Evolutionary conservation across 495 filamentous ascomycete species (phyloP), one percentile per base, ranked within the genome.

Genomic region (Rostrohypoxylon terebratum): DNA sequence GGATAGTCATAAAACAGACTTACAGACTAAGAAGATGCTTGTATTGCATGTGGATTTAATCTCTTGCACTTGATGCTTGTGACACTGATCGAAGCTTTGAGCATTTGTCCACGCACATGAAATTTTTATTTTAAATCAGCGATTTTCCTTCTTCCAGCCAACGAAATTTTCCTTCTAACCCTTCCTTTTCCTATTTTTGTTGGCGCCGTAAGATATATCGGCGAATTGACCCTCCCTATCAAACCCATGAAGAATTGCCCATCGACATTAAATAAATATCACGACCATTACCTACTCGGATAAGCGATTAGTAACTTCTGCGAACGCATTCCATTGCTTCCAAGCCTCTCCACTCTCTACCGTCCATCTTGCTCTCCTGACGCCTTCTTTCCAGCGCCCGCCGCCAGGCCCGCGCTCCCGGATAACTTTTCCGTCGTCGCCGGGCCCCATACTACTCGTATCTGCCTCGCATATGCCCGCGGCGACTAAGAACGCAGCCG

Each of bases 321-420:
- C 91, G 81, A 94, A 94, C 7, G 80, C 77, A 38, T 82, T 84
- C 83, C 93, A 93, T 78, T 90, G 88, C 77, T 83, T 87, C 82
- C 93, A 90, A 47, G 94, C 93, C 74, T 88, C 85, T 42, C 94
- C 94, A 77, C 91, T 96, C 80, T 88, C 86, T 16, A 97, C 87
- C 0, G 92, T 91, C 90, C 92, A 94, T 77, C 89, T 86, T 10
- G 95, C 96, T 69, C 91, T 85, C 67, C 94, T 84, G 13, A 97
- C 88, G 45, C 94, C 96, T 75, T 96, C 93, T 82, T 93, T 98
- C 96, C 96, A 98, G 68, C 94, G 86, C 13, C 90, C 88, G 25
- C 93, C 93, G 10, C 91, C 94, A 4, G 94, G 94, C 1, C 94
- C 94, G 33, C 89, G 83, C 77, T 97, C 93, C 33, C 77, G 87